Evolutionary conservation across 73 alveolate species (phyloP).

Genomic region (Paramecium bursaria): DNA sequence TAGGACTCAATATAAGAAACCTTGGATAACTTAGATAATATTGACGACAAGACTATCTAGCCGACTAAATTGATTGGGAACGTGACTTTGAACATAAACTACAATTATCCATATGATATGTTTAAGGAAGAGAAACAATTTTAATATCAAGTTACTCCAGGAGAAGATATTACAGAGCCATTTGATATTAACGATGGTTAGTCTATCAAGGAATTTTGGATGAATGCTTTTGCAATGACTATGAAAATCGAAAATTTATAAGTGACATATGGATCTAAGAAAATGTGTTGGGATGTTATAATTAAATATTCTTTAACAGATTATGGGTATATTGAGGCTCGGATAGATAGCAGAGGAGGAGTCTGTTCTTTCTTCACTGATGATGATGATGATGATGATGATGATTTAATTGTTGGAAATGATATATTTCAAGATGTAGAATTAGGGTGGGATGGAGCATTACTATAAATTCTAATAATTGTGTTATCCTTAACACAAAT

Average conservation of each 20-base stretch:
- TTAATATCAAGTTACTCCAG: background rate
- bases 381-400: background rate
- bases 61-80: background rate
- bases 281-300: conserved; percentile 27
- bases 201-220: conserved; percentile 34
- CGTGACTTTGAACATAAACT: background rate
- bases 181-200: conserved; percentile 13
- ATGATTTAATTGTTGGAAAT: background rate
- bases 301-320: conserved; percentile 13
- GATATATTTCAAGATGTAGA: background rate
- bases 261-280: background rate
- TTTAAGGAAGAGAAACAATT: background rate
- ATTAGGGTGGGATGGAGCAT: background rate
- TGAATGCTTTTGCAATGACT: conserved; percentile 24
- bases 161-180: conserved; percentile 12
- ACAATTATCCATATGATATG: conserved; percentile 39
- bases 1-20: conserved; percentile 23
- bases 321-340: conserved; percentile 47
- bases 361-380: too few relatives aligned
- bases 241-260: background rate
- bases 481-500: conserved; percentile 1
- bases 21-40: background rate
- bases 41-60: conserved; percentile 7
- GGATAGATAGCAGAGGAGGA: background rate
- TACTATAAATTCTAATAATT: background rate